A percentile compares a stretch with the other conserved stretches of the same genome.
Conservation (phyloP, 371 early-diverging fungal species). For the Chytridium lagenaria region DNA sequence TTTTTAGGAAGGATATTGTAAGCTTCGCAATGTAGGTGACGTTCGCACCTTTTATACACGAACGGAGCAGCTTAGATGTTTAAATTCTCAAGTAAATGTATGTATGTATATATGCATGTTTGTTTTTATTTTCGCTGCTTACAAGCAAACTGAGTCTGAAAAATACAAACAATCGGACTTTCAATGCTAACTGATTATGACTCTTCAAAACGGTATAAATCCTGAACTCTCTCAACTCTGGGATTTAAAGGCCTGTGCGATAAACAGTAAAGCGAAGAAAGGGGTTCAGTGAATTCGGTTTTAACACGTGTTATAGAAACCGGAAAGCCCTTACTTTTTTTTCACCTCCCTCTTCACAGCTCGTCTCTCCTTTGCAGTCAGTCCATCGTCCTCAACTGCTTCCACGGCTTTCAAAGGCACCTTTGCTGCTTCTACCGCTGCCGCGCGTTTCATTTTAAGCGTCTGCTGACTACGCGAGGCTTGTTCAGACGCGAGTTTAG, state of each 20-base stretch:
- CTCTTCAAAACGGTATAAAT: neutral
- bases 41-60: too few relatives aligned
- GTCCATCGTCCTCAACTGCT: neutral
- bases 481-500: neutral
- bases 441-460: neutral
- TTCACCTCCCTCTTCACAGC: constrained; percentile 19
- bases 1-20: too few relatives aligned
- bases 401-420: neutral
- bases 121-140: too few relatives aligned
- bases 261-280: neutral
- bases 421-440: neutral
- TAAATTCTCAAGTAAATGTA: too few relatives aligned
- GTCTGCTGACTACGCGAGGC: neutral
- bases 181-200: too few relatives aligned
- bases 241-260: neutral
- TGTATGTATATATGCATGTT: too few relatives aligned
- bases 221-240: constrained; percentile 10
- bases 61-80: too few relatives aligned
- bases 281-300: neutral
- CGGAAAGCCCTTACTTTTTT: neutral
- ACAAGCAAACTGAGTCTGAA: too few relatives aligned
- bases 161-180: too few relatives aligned
- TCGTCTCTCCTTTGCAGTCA: neutral
- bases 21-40: too few relatives aligned
- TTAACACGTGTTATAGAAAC: too few relatives aligned